phyloP scores from a whole-genome alignment of 208 protist species.

The Leishmania mexicana region DNA sequence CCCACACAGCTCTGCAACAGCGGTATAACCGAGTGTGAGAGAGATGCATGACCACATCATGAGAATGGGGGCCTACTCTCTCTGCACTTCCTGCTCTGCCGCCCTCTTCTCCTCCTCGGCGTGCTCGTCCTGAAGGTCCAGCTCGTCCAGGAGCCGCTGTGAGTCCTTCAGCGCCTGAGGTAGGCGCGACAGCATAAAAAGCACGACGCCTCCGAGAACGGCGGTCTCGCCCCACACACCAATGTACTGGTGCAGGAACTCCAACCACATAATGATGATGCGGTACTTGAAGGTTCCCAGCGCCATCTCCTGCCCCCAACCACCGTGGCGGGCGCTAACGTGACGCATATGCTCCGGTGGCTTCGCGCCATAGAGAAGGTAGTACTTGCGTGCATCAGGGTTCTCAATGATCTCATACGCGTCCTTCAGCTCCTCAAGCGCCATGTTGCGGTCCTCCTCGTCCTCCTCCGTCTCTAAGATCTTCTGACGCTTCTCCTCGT shows the following conservation, averaged over 20 bases:
- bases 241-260: conserved; percentile 73
- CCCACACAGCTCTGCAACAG: too few relatives aligned
- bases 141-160: conserved; percentile 62
- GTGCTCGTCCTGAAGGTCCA: conserved; percentile 57
- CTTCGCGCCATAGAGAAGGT: conserved; percentile 88
- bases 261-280: conserved; percentile 82
- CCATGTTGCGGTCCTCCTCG: conserved; percentile 80
- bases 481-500: conserved; percentile 69
- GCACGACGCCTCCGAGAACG: conserved; percentile 56
- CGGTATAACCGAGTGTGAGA: not conserved
- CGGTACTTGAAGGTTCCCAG: conserved; percentile 84
- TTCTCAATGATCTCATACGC: conserved; percentile 88
- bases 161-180: conserved; percentile 65
- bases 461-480: conserved; percentile 67
- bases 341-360: conserved; percentile 87
- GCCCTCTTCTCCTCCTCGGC: conserved; percentile 20
- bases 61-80: not conserved
- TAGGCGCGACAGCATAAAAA: conserved; percentile 64
- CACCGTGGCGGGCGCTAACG: conserved; percentile 73
- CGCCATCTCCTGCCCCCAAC: conserved; percentile 85
- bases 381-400: conserved; percentile 86
- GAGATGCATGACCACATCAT: not conserved
- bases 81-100: conserved; percentile 4
- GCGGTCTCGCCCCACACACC: conserved; percentile 78
- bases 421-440: conserved; percentile 82